Evolutionary conservation across 345 rosid genomes (phyloP).

Genomic region (Brassica cretica): DNA sequence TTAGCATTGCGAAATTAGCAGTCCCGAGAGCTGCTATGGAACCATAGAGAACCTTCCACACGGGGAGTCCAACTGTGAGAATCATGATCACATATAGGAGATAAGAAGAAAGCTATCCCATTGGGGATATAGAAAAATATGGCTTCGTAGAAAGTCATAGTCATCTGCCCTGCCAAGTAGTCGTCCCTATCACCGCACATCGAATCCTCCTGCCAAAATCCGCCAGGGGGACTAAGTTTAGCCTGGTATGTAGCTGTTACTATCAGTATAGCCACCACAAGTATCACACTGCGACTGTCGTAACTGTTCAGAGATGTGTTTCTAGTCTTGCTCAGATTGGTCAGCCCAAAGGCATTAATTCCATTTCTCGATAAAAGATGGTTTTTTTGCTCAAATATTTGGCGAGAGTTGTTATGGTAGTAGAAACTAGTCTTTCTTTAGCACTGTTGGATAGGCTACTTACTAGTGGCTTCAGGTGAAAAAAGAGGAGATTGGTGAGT

Average conservation of each 20-base stretch:
- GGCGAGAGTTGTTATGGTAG: constrained; percentile 5
- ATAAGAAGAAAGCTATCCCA: constrained; percentile 22
- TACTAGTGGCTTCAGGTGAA: neutral
- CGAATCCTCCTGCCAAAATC: constrained; percentile 29
- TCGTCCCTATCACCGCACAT: neutral
- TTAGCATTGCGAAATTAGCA: neutral
- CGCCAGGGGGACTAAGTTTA: constrained; percentile 36
- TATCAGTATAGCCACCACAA: constrained; percentile 45
- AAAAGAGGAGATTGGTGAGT: constrained; percentile 5
- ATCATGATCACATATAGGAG: constrained; percentile 12
- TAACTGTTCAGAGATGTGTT: neutral
- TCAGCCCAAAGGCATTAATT: constrained; percentile 22
- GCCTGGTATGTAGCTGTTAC: constrained; percentile 46
- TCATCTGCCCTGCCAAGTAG: constrained; percentile 24
- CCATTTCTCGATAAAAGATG: constrained; percentile 17
- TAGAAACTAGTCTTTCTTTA: neutral
- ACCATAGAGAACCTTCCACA: constrained; percentile 13
- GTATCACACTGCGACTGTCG: constrained; percentile 5
- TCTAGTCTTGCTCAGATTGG: neutral
- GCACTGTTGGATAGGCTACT: neutral
- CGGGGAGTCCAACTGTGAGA: constrained; percentile 25
- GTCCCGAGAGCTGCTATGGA: neutral
- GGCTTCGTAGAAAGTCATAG: neutral
- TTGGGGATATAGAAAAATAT: neutral
- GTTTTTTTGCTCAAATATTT: constrained; percentile 12